Evolutionary conservation across 2,329 filamentous ascomycete genomes (phyloP).

Genomic region (Penicillium sp.): DNA sequence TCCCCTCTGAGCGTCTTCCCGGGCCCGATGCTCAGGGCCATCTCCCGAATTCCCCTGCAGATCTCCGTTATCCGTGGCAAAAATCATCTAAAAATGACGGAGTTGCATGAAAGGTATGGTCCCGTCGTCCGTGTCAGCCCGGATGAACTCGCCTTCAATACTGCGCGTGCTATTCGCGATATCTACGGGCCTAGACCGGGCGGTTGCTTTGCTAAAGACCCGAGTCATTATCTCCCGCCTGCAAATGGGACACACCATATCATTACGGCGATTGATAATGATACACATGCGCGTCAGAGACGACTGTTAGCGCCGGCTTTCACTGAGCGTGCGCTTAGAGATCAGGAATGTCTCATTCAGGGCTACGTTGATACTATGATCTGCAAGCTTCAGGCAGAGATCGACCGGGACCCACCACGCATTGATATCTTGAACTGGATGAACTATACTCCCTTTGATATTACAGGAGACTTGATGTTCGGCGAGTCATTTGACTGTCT

Average conservation of each 20-base stretch:
- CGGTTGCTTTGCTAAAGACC: slow-evolving; percentile 27
- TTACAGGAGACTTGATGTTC: slow-evolving; percentile 45
- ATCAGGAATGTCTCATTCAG: slow-evolving; percentile 33
- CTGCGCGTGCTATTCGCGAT: slow-evolving; percentile 34
- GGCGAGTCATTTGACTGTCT: slow-evolving; percentile 47
- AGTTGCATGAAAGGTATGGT: slow-evolving; percentile 28
- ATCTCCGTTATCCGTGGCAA: slow-evolving; percentile 27
- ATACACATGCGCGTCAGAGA: slow-evolving; percentile 21
- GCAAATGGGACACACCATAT: slow-evolving; percentile 44
- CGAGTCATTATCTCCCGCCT: slow-evolving; percentile 20
- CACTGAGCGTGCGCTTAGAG: slow-evolving; percentile 33
- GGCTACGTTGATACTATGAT: slow-evolving; percentile 34
- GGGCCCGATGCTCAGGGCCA: slow-evolving; percentile 32
- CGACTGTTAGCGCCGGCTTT: slow-evolving; percentile 34
- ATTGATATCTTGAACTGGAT: slow-evolving; percentile 39
- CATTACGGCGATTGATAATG: slow-evolving; percentile 25
- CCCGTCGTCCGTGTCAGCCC: slow-evolving; percentile 24
- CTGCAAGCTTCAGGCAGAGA: slow-evolving; percentile 17
- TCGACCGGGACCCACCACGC: not conserved
- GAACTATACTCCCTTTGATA: slow-evolving; percentile 44
- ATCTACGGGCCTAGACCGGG: slow-evolving; percentile 36
- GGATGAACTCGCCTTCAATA: slow-evolving; percentile 32
- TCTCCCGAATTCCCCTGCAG: slow-evolving; percentile 28
- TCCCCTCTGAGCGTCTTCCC: slow-evolving; percentile 33
- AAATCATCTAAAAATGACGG: slow-evolving; percentile 25